phyloP scores from a whole-genome alignment of 2,329 filamentous ascomycete genomes.

The Colletotrichum echinochloae region DNA sequence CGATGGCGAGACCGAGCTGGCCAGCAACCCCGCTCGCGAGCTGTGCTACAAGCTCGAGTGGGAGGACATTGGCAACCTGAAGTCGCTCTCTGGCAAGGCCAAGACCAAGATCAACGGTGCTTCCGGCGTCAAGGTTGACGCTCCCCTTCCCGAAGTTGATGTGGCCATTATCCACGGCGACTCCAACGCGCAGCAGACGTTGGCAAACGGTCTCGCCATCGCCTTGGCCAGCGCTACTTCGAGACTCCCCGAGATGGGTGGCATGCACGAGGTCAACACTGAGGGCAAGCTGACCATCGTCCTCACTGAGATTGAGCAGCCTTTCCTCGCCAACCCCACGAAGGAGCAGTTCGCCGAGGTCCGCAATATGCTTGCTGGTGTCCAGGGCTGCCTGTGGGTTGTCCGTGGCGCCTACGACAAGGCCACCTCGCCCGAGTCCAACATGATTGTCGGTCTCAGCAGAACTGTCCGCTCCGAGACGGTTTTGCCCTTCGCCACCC shows the following conservation, averaged over 20 bases:
- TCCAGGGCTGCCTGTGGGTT: constrained; percentile 55
- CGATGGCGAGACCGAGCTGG: constrained; percentile 38
- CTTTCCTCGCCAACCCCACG: constrained; percentile 56
- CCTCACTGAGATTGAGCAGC: constrained; percentile 58
- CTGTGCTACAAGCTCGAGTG: constrained; percentile 45
- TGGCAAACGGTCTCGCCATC: constrained; percentile 38
- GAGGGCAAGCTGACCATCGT: constrained; percentile 52
- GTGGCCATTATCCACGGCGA: constrained; percentile 42
- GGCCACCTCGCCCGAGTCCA: constrained; percentile 53
- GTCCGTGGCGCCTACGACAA: constrained; percentile 54
- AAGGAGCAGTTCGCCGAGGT: constrained; percentile 52
- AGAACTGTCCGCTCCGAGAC: constrained; percentile 61
- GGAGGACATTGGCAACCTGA: constrained; percentile 40
- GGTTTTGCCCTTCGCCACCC: constrained; percentile 56
- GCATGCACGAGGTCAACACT: constrained; percentile 44
- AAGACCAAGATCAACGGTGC: constrained; percentile 33
- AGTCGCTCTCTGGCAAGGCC: constrained; percentile 31
- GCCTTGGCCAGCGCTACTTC: constrained; percentile 39
- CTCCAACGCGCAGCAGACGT: constrained; percentile 38
- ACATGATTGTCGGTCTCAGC: constrained; percentile 59
- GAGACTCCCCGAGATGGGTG: constrained; percentile 40
- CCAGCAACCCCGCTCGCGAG: constrained; percentile 39
- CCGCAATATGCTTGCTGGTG: constrained; percentile 51
- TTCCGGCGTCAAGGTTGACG: constrained; percentile 33
- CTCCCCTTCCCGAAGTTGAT: constrained; percentile 35